phyloP scores from a whole-genome alignment of 352 stramenopile genomes.

The Phytophthora citrophthora region DNA sequence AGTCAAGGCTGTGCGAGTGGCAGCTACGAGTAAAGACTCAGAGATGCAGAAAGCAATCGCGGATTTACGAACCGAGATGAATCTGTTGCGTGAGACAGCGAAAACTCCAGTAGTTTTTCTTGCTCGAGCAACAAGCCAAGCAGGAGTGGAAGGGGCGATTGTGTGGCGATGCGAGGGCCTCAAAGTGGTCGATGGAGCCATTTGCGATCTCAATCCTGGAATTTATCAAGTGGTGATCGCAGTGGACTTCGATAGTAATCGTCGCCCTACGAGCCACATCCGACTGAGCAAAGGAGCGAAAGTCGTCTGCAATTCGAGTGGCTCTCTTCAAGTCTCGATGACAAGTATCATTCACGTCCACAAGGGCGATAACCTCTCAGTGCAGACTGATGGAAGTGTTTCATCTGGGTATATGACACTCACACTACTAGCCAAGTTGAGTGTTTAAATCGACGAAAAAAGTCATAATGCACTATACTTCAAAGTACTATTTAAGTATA shows the following conservation, averaged over 20 bases:
- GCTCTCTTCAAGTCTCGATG: constrained; percentile 3
- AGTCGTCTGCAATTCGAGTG: constrained; percentile 6
- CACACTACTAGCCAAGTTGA: constrained; percentile 8
- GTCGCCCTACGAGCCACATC: neutral
- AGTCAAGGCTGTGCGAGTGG: constrained; percentile 11
- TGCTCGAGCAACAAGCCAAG: constrained; percentile 8
- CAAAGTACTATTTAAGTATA: no score
- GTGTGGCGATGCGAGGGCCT: constrained; percentile 13
- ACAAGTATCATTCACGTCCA: constrained; percentile 11
- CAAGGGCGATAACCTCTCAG: constrained; percentile 9
- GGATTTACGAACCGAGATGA: constrained; percentile 9
- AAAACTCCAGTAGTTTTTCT: constrained; percentile 1
- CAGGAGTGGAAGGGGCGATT: constrained; percentile 3
- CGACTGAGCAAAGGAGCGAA: constrained; percentile 10
- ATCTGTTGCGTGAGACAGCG: neutral
- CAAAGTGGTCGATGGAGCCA: constrained; percentile 7
- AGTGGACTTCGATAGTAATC: constrained; percentile 5
- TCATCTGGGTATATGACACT: constrained; percentile 16
- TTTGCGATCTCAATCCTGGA: constrained; percentile 3
- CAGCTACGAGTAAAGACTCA: neutral
- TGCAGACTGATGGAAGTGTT: constrained; percentile 2
- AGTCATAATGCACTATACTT: no score
- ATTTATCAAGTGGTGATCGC: constrained; percentile 17
- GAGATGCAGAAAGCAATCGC: constrained; percentile 10
- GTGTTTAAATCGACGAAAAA: no score